Evolutionary conservation across 352 stramenopile species (phyloP).

Genomic region (Pythium coloratum): DNA sequence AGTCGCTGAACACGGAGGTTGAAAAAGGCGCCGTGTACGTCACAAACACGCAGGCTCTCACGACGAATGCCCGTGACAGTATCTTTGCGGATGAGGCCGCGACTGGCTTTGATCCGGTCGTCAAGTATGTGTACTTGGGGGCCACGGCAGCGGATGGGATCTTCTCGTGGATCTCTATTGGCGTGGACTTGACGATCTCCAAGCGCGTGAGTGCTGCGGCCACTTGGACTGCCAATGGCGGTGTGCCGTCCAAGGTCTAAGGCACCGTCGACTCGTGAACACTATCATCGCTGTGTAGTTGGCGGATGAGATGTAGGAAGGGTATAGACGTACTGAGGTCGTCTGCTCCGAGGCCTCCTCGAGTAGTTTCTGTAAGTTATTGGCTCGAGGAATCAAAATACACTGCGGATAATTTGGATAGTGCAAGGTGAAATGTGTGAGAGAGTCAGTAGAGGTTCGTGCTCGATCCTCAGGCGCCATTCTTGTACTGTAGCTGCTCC

Average conservation of each 20-base stretch:
- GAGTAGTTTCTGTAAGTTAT: no score
- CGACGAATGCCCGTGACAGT: slow-evolving; percentile 27
- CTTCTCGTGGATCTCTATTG: slow-evolving; percentile 39
- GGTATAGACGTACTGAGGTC: no score
- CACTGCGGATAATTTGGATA: no score
- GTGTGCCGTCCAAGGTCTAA: neutral
- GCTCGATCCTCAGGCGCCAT: no score
- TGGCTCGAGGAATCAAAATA: no score
- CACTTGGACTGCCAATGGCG: slow-evolving; percentile 18
- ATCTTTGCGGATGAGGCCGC: slow-evolving; percentile 28
- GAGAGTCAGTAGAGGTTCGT: no score
- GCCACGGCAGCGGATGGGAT: slow-evolving; percentile 30
- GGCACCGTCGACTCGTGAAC: no score
- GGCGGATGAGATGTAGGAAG: no score
- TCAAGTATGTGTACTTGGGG: slow-evolving; percentile 37
- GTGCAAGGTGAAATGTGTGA: no score
- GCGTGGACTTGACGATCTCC: slow-evolving; percentile 28
- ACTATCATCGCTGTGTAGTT: no score
- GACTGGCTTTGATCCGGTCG: slow-evolving; percentile 33
- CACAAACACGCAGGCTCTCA: slow-evolving; percentile 34
- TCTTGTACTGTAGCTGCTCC: no score
- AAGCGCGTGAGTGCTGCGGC: slow-evolving; percentile 30
- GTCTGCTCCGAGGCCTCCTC: no score
- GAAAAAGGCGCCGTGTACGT: slow-evolving; percentile 4
- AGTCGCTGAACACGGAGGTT: slow-evolving; percentile 9